Percentiles rank a stretch among this genome's conserved stretches.
Conservation (phyloP, 176 grass and related monocot species). For the Ampelocalamus luodianensis region DNA sequence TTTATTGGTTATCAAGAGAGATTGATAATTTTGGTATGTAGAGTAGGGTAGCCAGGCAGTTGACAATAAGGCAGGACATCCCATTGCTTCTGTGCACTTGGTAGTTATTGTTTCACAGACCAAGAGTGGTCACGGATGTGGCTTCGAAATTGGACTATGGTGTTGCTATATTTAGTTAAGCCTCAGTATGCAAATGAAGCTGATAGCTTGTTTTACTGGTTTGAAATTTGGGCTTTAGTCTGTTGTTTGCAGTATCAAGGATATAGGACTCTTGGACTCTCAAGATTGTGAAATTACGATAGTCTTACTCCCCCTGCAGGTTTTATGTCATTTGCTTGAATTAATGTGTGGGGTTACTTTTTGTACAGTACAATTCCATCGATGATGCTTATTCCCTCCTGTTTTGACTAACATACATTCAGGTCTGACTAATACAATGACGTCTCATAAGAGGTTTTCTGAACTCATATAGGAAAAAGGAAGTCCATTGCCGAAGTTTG, state of each 20-base stretch:
- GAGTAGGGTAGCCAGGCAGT: neutral
- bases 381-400: neutral
- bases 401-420: neutral
- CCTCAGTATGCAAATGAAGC: neutral
- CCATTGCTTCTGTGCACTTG: neutral
- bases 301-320: neutral
- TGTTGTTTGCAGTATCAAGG: neutral
- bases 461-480: slow-evolving; percentile 28
- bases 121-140: neutral
- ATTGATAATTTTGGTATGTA: too few relatives aligned
- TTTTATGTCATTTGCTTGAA: neutral
- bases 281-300: neutral
- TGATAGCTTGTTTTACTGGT: neutral
- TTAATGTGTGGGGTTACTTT: neutral
- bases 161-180: slow-evolving; percentile 29
- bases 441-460: neutral
- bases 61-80: neutral
- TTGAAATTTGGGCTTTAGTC: neutral
- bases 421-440: neutral
- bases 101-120: neutral
- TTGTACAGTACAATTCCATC: neutral
- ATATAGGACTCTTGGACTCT: slow-evolving; percentile 4
- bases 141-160: neutral
- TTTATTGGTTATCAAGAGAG: too few relatives aligned
- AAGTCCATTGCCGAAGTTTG: slow-evolving; percentile 40